phyloP scores from a whole-genome alignment of 495 filamentous ascomycete species.

The Penicillium canescens region DNA sequence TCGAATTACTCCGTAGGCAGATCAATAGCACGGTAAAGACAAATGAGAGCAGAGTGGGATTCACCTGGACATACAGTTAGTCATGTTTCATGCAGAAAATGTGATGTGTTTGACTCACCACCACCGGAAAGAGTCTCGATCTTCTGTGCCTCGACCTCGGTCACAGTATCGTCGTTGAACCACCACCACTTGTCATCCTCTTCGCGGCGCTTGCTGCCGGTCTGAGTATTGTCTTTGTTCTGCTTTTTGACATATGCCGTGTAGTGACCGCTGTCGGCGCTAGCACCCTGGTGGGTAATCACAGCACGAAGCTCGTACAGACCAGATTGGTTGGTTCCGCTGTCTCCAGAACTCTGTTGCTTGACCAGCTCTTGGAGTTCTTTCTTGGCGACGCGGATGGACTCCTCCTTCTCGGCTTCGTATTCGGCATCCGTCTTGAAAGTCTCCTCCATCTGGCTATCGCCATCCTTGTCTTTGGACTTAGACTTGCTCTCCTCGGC shows the following conservation, averaged over 20 bases:
- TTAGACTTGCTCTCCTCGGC: conserved; percentile 55
- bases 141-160: conserved; percentile 87
- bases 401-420: conserved; percentile 75
- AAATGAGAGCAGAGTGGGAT: conserved; percentile 89
- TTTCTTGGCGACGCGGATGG: conserved; percentile 76
- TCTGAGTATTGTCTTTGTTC: conserved; percentile 57
- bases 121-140: conserved; percentile 88
- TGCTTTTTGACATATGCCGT: conserved; percentile 96
- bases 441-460: conserved; percentile 70
- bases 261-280: conserved; percentile 97
- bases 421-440: conserved; percentile 94
- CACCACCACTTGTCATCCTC: conserved; percentile 98
- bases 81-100: not conserved
- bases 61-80: conserved; percentile 58
- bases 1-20: conserved; percentile 51
- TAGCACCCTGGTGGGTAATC: conserved; percentile 96
- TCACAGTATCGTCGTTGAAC: conserved; percentile 99
- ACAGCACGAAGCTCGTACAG: conserved; percentile 93
- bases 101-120: conserved; percentile 52
- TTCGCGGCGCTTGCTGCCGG: conserved; percentile 65
- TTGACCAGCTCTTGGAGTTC: conserved; percentile 76
- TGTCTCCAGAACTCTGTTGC: conserved; percentile 68
- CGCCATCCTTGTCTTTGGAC: conserved; percentile 58
- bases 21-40: conserved; percentile 86
- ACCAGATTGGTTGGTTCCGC: conserved; percentile 85